Evolutionary conservation across 2,329 filamentous ascomycete species (phyloP).

Genomic region (Dothistroma septosporum): DNA sequence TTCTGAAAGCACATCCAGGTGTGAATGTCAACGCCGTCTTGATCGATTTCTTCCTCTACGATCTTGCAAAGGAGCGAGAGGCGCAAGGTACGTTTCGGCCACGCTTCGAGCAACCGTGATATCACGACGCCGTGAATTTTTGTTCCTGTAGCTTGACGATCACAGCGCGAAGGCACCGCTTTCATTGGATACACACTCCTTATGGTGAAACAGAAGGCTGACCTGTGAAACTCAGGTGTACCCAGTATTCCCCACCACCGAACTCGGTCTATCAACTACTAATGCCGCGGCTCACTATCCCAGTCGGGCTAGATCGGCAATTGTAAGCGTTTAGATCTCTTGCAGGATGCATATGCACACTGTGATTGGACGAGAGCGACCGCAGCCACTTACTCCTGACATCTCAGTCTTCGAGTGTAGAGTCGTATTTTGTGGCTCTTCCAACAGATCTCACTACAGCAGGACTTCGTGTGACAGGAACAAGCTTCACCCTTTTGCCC

Average conservation of each 20-base stretch:
- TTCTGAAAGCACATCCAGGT: conserved; percentile 67
- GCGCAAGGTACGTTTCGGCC: conserved; percentile 34
- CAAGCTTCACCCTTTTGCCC: background rate
- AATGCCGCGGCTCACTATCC: background rate
- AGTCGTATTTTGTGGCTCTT: background rate
- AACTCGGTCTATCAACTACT: conserved; percentile 20
- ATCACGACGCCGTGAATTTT: background rate
- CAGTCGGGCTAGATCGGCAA: background rate
- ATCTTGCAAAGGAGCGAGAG: conserved; percentile 85
- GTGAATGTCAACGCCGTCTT: conserved; percentile 76
- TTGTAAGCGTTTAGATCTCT: conserved; percentile 1
- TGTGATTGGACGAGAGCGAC: background rate
- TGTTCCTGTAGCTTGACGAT: conserved; percentile 1
- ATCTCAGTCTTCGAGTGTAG: background rate
- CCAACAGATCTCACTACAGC: background rate
- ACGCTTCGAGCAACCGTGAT: background rate
- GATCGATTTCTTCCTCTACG: conserved; percentile 97
- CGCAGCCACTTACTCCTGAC: background rate
- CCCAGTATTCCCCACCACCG: conserved; percentile 21
- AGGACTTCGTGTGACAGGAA: background rate
- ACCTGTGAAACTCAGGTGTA: conserved; percentile 16
- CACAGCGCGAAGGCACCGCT: background rate
- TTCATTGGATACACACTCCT: conserved; percentile 5
- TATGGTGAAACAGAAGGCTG: conserved; percentile 10
- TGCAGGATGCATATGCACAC: conserved; percentile 1